Conservation (phyloP, 106 monocot species). For the Acanthochlamys bracteata region DNA sequence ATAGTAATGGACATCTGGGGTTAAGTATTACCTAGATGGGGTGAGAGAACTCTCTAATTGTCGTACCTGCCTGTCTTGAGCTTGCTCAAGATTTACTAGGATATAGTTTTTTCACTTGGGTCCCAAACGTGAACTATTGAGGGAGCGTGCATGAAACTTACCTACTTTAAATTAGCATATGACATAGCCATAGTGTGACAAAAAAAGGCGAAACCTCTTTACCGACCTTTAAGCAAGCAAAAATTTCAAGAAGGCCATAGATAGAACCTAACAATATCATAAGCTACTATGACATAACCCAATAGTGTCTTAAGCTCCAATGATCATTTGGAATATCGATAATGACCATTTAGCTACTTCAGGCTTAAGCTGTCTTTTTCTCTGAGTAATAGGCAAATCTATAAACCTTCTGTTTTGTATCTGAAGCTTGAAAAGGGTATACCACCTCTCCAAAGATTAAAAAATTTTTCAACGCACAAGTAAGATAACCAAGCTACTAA, state of each 20-base stretch:
- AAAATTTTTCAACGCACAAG: not conserved
- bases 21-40: conserved; percentile 53
- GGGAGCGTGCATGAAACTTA: conserved; percentile 49
- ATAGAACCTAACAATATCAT: no score
- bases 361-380: no score
- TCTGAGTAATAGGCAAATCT: no score
- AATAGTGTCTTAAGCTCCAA: no score
- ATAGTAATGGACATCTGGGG: conserved; percentile 71
- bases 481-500: not conserved
- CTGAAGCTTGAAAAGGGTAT: no score
- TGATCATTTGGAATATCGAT: no score
- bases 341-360: no score
- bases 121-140: conserved; percentile 89
- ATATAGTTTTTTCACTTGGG: conserved; percentile 72
- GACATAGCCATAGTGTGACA: not conserved
- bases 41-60: conserved; percentile 70
- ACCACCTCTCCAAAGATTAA: no score
- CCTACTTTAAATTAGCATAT: not conserved
- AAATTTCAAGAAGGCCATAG: conserved; percentile 74
- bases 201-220: not conserved
- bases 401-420: no score
- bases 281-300: no score
- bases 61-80: conserved; percentile 49
- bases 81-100: conserved; percentile 66
- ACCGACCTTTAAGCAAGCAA: conserved; percentile 87